Evolutionary conservation across 352 stramenopile genomes (phyloP).

Genomic region (Phytophthora palmivora): DNA sequence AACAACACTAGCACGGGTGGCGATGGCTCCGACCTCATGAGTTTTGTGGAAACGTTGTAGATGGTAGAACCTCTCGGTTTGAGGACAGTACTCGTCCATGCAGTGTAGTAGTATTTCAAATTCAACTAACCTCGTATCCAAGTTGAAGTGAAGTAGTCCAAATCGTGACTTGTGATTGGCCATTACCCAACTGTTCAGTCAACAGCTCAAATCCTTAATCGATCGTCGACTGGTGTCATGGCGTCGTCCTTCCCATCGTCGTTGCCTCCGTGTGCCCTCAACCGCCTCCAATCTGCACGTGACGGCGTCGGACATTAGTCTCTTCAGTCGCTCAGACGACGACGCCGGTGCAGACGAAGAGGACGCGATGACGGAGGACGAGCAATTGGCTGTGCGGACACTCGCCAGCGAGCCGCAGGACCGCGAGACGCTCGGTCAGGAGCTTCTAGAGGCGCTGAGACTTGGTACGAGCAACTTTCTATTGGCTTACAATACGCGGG

Average conservation of each 20-base stretch:
- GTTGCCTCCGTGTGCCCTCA: conserved; percentile 35
- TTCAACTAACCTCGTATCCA: conserved; percentile 11
- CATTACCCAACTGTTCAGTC: conserved; percentile 16
- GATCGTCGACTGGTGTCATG: conserved; percentile 17
- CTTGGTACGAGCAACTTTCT: conserved; percentile 87
- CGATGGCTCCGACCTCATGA: conserved; percentile 72
- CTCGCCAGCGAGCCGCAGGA: conserved; percentile 34
- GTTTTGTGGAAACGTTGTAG: conserved; percentile 72
- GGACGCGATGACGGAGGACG: conserved; percentile 16
- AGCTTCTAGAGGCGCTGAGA: conserved; percentile 76
- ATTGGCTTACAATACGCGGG: conserved; percentile 88
- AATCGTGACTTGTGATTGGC: background rate
- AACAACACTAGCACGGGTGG: conserved; percentile 25
- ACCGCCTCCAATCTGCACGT: conserved; percentile 39
- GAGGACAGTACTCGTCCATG: background rate
- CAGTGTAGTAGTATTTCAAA: conserved; percentile 33
- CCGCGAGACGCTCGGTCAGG: conserved; percentile 46
- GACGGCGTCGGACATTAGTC: conserved; percentile 51
- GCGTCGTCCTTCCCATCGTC: conserved; percentile 12
- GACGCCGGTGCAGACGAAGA: conserved; percentile 22
- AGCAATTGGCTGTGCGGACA: conserved; percentile 31
- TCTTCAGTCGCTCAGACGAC: conserved; percentile 44
- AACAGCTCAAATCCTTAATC: conserved; percentile 28
- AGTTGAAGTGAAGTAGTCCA: conserved; percentile 20
- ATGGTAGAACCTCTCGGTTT: conserved; percentile 14